Percentiles rank a stretch among this genome's conserved stretches.
Conservation (phyloP, 2,329 filamentous ascomycete species). For the Trichophaea hybrida region DNA sequence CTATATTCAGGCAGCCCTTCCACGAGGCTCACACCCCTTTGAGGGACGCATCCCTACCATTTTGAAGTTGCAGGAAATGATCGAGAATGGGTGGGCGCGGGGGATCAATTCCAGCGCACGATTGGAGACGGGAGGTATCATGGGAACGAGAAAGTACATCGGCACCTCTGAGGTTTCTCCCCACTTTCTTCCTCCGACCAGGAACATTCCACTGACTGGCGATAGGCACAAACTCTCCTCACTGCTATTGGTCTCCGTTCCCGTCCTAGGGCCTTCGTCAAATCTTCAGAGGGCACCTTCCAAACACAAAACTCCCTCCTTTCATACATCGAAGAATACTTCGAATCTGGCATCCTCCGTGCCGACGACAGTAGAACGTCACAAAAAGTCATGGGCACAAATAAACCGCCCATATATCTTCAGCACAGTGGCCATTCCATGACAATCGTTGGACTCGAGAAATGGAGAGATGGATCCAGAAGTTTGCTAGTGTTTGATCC, state of each 20-base stretch:
- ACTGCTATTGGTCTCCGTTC: slow-evolving; percentile 52
- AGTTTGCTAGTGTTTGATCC: slow-evolving; percentile 82
- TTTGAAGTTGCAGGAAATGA: slow-evolving; percentile 67
- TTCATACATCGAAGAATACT: slow-evolving; percentile 58
- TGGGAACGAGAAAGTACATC: slow-evolving; percentile 85
- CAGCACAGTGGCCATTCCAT: slow-evolving; percentile 84
- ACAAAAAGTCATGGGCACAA: slow-evolving; percentile 52
- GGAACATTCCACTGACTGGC: neutral
- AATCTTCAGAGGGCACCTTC: slow-evolving; percentile 33
- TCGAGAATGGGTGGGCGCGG: slow-evolving; percentile 76
- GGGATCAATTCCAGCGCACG: slow-evolving; percentile 64
- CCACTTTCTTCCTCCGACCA: neutral
- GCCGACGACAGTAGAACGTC: slow-evolving; percentile 30
- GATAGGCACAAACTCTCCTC: slow-evolving; percentile 64
- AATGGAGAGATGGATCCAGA: slow-evolving; percentile 44
- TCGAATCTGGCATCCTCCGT: slow-evolving; percentile 39
- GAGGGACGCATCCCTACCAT: slow-evolving; percentile 53
- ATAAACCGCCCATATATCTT: slow-evolving; percentile 72
- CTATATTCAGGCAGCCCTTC: slow-evolving; percentile 48
- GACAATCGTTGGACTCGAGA: slow-evolving; percentile 76
- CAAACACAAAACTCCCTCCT: slow-evolving; percentile 45
- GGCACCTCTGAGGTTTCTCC: slow-evolving; percentile 31
- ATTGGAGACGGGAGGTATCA: slow-evolving; percentile 72
- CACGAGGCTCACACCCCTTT: slow-evolving; percentile 34
- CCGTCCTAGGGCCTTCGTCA: slow-evolving; percentile 45